phyloP scores from a whole-genome alignment of 192 early-diverging fungal species.

The Gigaspora rosea region DNA sequence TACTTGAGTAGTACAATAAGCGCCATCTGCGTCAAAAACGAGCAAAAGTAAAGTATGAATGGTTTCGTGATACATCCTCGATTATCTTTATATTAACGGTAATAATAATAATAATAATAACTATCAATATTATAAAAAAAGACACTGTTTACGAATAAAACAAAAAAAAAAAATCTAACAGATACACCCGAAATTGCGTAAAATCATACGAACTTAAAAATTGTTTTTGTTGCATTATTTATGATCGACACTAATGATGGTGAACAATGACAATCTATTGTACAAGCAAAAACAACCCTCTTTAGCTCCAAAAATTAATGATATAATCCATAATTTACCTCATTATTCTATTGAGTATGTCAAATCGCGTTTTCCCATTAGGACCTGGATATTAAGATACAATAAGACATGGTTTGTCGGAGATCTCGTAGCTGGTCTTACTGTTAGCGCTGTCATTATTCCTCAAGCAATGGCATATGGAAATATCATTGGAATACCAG shows the following conservation, averaged over 20 bases:
- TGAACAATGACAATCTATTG: not conserved
- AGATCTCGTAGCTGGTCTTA: slow-evolving; percentile 71
- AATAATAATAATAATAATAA: too few species aligned
- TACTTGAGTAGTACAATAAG: too few species aligned
- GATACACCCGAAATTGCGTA: too few species aligned
- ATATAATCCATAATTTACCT: not conserved
- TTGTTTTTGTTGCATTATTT: too few species aligned
- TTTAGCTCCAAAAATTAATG: not conserved
- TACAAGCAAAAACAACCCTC: not conserved
- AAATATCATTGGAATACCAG: slow-evolving; percentile 51
- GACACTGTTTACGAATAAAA: too few species aligned
- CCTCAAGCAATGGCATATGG: slow-evolving; percentile 74
- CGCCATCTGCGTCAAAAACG: too few species aligned
- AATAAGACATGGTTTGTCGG: slow-evolving; percentile 48
- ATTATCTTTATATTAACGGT: too few species aligned
- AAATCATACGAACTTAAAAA: too few species aligned
- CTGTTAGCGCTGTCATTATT: slow-evolving; percentile 71
- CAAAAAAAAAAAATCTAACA: too few species aligned
- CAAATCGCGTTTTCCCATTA: slow-evolving; percentile 17
- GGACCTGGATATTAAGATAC: slow-evolving; percentile 19
- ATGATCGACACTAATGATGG: not conserved
- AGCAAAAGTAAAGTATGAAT: too few species aligned
- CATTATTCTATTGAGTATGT: slow-evolving; percentile 14
- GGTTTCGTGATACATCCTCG: too few species aligned
- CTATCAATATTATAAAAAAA: too few species aligned